Percentiles rank a stretch among this genome's conserved stretches.
Conservation (phyloP, 306 rosid genomes). For the Ammopiptanthus mongolicus region DNA sequence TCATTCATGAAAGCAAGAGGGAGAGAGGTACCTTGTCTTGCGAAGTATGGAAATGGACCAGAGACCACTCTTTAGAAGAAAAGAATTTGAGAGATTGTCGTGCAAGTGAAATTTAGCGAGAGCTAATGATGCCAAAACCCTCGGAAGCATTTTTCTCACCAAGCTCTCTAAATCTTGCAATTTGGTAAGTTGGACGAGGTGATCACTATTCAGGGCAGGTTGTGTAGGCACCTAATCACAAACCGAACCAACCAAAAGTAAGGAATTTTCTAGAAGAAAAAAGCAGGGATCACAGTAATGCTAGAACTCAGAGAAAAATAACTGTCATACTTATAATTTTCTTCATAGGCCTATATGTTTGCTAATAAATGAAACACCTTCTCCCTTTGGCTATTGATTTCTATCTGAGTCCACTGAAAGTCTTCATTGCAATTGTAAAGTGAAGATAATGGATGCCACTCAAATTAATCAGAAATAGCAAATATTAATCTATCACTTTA, state of each 20-base stretch:
- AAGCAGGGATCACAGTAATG: not conserved
- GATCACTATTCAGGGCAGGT: not conserved
- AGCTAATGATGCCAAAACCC: constrained; percentile 28
- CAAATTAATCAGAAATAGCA: constrained; percentile 10
- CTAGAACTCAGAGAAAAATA: not conserved
- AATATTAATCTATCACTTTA: not conserved
- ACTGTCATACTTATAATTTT: not conserved
- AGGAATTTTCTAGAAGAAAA: not conserved
- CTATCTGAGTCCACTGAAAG: too few species aligned
- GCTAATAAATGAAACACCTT: too few species aligned
- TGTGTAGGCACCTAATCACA: not conserved
- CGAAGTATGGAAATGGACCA: constrained; percentile 7
- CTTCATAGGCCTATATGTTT: too few species aligned
- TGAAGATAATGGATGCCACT: constrained; percentile 17
- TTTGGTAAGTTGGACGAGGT: not conserved
- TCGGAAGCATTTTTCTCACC: constrained; percentile 15
- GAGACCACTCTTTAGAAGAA: constrained; percentile 5
- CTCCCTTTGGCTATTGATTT: too few species aligned
- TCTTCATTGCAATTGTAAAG: not conserved
- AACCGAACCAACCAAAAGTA: too few species aligned
- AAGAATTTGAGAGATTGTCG: constrained; percentile 17
- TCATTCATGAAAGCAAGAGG: not conserved
- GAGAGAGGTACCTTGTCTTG: constrained; percentile 30
- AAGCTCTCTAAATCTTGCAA: not conserved
- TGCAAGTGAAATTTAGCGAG: constrained; percentile 24